Base-by-base conservation (phyloP, 768 basidiomycete species). In the Amanita pseudoporphyria region DNA sequence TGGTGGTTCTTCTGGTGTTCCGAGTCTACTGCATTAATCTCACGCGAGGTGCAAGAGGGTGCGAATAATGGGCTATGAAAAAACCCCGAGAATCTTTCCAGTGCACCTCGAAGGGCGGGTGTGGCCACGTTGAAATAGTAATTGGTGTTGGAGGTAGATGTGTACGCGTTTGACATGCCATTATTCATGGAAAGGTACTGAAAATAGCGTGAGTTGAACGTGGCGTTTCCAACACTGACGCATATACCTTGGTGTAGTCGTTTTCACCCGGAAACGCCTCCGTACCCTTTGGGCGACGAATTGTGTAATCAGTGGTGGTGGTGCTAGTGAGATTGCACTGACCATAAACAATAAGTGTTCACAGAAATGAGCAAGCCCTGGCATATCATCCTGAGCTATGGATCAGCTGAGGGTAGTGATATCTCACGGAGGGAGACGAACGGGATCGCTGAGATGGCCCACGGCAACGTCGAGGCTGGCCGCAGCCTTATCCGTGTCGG, bases 1-100 rank as follows among this genome's bases (percentile, higher is more conserved):
- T 95, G 94, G 41, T 87, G 79, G 62, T 98, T 99, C 71, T 96
- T 95, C 70, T 91, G 90, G 72, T 97, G 84, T 63, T 99, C 96
- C 0, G 91, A 95, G 63, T 99, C 86, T 36, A 99, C 94, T 1
- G 96, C 95, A 57, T 92, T 92, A 54, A 96, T 73, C 67, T 99
- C 95, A 28, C 92, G 80, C 22, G 79, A 73, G 0, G 91, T 93
- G 61, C 91, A 89, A 3, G 85, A 87, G 0, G 87, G 79, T 1
- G 81, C 64, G 60, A 99, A 98, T 36, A 95, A 74, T 0, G 95
- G 95, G n/a, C 81, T 85, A 55, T 87, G 87, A 67, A 99, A 98
- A 70, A 99, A 98, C 0, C 74, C 78, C 21, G 90, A 67, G 63
- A 89, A 84, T 54, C 90, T 82, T 60, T 80, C 76, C 46, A 92